Evolutionary conservation across 2,329 filamentous ascomycete genomes (phyloP).

Genomic region (Neopestalotiopsis sp.): DNA sequence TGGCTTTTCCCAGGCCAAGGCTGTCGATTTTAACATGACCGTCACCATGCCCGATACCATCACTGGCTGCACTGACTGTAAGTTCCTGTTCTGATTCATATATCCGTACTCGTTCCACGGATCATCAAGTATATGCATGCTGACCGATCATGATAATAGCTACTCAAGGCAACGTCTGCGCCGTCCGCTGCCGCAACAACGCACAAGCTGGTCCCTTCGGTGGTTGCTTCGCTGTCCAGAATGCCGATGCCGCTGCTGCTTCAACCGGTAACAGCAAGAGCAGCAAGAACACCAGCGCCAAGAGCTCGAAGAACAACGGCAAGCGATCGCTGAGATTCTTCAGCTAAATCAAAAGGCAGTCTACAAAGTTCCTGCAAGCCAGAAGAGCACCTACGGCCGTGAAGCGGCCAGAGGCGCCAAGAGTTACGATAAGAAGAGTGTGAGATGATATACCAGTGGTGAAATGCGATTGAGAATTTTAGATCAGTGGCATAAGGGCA

Average conservation of each 20-base stretch:
- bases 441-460: not conserved
- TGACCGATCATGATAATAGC: conserved; percentile 34
- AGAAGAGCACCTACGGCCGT: not conserved
- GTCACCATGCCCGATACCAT: conserved; percentile 57
- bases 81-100: conserved; percentile 28
- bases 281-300: conserved; percentile 19
- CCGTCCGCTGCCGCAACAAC: conserved; percentile 64
- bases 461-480: not conserved
- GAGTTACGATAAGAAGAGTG: not conserved
- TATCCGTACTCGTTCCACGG: not conserved
- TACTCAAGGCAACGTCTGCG: conserved; percentile 64
- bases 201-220: conserved; percentile 62
- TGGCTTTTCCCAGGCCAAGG: conserved; percentile 62
- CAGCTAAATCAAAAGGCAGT: not conserved
- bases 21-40: conserved; percentile 61
- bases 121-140: not conserved
- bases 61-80: conserved; percentile 54
- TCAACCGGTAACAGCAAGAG: conserved; percentile 25
- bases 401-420: not conserved
- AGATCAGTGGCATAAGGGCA: not conserved
- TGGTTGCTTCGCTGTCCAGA: conserved; percentile 63
- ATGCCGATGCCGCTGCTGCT: conserved; percentile 45
- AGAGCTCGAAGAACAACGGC: conserved; percentile 24
- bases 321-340: conserved; percentile 16
- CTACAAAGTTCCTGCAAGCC: not conserved